phyloP scores from a whole-genome alignment of 1,139 yeast species.

The Pichia sp. region DNA sequence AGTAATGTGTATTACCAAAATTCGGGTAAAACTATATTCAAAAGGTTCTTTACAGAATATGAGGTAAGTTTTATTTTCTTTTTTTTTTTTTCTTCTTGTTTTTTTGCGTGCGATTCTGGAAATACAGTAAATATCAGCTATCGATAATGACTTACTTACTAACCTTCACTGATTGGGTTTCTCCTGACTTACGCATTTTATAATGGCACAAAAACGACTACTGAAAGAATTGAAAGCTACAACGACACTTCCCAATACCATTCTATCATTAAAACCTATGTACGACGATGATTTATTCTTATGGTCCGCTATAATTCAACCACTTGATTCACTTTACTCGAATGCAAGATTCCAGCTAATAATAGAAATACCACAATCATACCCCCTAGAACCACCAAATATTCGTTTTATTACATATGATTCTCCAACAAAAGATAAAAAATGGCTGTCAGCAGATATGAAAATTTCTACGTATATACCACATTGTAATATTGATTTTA shows the following conservation, averaged over 20 bases:
- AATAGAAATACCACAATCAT: not conserved
- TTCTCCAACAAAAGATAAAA: not conserved
- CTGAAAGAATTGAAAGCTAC: not conserved
- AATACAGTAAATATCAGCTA: too few relatives aligned
- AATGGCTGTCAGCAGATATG: not conserved
- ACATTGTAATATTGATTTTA: constrained; percentile 68
- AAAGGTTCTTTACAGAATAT: too few relatives aligned
- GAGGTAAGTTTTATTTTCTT: too few relatives aligned
- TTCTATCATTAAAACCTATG: not conserved
- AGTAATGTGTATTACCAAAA: too few relatives aligned
- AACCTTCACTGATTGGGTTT: too few relatives aligned
- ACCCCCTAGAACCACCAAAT: not conserved
- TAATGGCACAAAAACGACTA: not conserved
- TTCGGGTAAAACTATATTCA: too few relatives aligned
- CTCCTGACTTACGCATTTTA: too few relatives aligned
- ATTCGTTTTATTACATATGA: not conserved
- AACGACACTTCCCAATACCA: not conserved
- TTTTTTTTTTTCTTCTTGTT: too few relatives aligned
- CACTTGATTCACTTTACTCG: not conserved
- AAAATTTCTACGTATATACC: constrained; percentile 40
- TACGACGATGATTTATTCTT: not conserved
- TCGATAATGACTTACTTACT: too few relatives aligned
- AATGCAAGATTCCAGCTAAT: not conserved
- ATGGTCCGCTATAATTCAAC: not conserved
- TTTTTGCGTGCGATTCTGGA: too few relatives aligned